Conservation (phyloP, 371 early-diverging fungal genomes). For the Mortierella sp. region DNA sequence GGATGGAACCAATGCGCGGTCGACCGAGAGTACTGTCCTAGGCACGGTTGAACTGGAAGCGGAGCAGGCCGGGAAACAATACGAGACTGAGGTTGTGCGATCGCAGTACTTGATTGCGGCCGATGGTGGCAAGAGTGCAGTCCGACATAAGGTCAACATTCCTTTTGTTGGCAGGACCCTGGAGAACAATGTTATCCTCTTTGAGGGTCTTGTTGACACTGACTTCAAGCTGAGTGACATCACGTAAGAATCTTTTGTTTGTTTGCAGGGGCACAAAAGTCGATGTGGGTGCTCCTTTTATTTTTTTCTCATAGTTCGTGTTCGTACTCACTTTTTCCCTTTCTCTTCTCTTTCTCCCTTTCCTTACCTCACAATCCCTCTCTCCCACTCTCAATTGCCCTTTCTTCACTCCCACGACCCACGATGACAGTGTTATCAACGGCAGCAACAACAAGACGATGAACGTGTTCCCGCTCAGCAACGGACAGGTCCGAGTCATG, state of each 20-base stretch:
- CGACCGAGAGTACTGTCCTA: constrained; percentile 41
- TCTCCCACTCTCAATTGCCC: background rate
- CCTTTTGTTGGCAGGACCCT: constrained; percentile 38
- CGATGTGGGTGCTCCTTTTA: background rate
- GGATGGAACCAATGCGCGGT: constrained; percentile 32
- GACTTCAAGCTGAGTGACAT: constrained; percentile 18
- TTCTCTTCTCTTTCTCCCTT: background rate
- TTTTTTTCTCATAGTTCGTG: background rate
- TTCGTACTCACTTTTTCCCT: background rate
- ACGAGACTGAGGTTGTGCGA: constrained; percentile 29
- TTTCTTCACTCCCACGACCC: background rate
- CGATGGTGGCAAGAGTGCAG: constrained; percentile 51
- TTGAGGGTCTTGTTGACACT: constrained; percentile 39
- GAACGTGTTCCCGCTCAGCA: constrained; percentile 40
- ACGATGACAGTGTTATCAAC: constrained; percentile 29
- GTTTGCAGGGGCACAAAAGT: background rate
- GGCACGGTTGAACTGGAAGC: constrained; percentile 38
- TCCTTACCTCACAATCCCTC: background rate
- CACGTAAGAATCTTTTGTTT: constrained; percentile 33
- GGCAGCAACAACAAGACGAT: constrained; percentile 41
- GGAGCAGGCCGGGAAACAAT: constrained; percentile 35
- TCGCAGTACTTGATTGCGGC: constrained; percentile 50
- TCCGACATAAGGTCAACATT: constrained; percentile 45
- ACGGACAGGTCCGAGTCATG: constrained; percentile 37
- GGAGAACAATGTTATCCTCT: constrained; percentile 38